Conservation (phyloP, 2,329 filamentous ascomycete species). For the Xylariaceae sp. region DNA sequence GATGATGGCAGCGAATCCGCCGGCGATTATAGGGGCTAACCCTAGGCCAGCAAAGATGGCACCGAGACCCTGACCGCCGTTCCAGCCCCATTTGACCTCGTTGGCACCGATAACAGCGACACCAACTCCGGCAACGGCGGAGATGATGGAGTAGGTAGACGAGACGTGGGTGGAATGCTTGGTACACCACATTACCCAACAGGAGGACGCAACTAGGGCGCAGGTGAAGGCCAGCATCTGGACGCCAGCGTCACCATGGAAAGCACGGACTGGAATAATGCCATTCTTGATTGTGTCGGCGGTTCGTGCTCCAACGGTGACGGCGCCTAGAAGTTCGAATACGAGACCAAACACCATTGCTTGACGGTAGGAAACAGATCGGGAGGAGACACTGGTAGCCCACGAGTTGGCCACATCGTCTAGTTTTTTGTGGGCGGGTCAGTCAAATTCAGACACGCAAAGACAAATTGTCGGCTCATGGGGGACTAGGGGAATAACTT, state of each 20-base stretch:
- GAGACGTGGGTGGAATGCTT: conserved; percentile 67
- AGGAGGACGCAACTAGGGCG: conserved; percentile 57
- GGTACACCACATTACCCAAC: conserved; percentile 79
- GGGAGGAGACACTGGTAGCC: conserved; percentile 76
- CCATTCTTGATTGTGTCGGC: conserved; percentile 77
- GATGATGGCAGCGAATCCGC: conserved; percentile 58
- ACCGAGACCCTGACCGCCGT: conserved; percentile 60
- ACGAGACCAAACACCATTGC: conserved; percentile 61
- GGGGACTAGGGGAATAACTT: conserved; percentile 33
- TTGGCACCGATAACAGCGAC: conserved; percentile 59
- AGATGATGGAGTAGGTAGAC: conserved; percentile 66
- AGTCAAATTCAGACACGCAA: conserved; percentile 10
- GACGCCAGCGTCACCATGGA: conserved; percentile 56
- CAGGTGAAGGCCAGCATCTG: conserved; percentile 64
- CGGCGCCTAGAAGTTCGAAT: conserved; percentile 63
- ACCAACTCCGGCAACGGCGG: conserved; percentile 62
- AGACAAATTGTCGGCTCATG: neutral
- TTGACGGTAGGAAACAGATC: conserved; percentile 65
- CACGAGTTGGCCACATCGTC: conserved; percentile 82
- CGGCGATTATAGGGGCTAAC: conserved; percentile 66
- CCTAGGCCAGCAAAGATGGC: conserved; percentile 66
- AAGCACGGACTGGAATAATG: conserved; percentile 58
- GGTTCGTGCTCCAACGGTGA: conserved; percentile 62
- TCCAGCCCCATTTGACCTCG: conserved; percentile 65
- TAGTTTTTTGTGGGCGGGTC: conserved; percentile 27